Evolutionary conservation across 192 early-diverging fungal genomes (phyloP).

Genomic region (Lobosporangium transversale): DNA sequence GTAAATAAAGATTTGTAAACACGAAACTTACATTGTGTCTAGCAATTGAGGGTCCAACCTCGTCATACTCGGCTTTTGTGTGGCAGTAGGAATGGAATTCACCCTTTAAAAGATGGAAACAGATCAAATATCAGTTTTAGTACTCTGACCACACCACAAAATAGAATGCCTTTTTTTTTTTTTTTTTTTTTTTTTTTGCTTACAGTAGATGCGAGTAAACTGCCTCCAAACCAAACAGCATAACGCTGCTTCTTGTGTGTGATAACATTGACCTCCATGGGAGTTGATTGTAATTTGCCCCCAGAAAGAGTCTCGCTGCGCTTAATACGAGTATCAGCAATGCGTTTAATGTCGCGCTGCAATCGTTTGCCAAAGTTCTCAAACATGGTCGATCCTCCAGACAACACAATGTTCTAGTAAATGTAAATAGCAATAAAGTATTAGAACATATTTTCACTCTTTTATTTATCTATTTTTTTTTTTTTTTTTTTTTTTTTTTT

Average conservation of each 20-base stretch:
- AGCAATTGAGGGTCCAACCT: constrained; percentile 94
- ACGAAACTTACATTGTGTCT: constrained; percentile 80
- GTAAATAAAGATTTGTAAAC: not conserved
- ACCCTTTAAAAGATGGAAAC: constrained; percentile 59
- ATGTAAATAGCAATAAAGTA: not conserved
- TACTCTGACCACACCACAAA: not conserved
- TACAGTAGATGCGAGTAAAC: constrained; percentile 92
- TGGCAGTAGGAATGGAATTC: constrained; percentile 95
- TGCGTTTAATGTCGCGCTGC: constrained; percentile 93
- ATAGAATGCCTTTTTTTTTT: not conserved
- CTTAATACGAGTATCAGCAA: constrained; percentile 78
- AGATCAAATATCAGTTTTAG: constrained; percentile 6
- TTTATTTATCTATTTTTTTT: no score
- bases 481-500: no score
- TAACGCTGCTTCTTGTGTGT: constrained; percentile 99
- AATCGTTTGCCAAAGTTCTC: constrained; percentile 96
- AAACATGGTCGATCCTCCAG: constrained; percentile 99
- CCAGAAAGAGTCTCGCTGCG: constrained; percentile 81
- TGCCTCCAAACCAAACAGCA: constrained; percentile 99
- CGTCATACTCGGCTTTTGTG: constrained; percentile 98
- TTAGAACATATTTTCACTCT: no score
- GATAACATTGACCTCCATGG: constrained; percentile 96
- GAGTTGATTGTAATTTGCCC: constrained; percentile 71
- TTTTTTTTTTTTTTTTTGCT: not conserved
- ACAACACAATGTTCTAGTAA: constrained; percentile 94